These are phyloP conservation scores for Ulvella scutata DNA, from an alignment of 139 green algal species.

Conservation along the genomic window DNA sequence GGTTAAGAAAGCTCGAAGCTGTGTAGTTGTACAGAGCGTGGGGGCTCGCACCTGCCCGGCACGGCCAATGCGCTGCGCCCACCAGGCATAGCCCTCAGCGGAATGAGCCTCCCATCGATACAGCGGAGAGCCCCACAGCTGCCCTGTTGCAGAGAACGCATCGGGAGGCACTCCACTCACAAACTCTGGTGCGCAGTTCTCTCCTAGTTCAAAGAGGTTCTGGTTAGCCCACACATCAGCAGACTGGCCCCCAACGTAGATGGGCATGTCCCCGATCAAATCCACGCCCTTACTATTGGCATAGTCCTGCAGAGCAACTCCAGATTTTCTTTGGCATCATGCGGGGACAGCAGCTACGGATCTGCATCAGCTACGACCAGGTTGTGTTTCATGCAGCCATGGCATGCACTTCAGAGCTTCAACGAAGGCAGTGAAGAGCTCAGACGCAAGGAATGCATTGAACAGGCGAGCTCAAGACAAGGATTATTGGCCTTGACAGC, in stretches of 20 bases:
- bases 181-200: conserved; percentile 3
- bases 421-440: no score
- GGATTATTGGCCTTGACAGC: no score
- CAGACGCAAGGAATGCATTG: no score
- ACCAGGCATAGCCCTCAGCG: conserved; percentile 57
- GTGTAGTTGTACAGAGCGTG: conserved; percentile 78
- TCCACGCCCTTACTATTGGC: conserved; percentile 69
- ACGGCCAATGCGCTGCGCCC: conserved; percentile 61
- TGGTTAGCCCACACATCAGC: conserved; percentile 93
- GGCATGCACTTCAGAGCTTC: no score
- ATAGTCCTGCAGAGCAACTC: conserved; percentile 43
- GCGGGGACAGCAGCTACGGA: no score
- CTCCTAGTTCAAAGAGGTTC: conserved; percentile 40
- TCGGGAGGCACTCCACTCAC: conserved; percentile 88
- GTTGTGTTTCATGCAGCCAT: no score
- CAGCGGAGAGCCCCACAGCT: conserved; percentile 93
- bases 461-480: no score
- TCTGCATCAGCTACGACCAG: no score
- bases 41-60: conserved; percentile 83
- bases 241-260: conserved; percentile 87
- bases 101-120: conserved; percentile 59
- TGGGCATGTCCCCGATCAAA: conserved; percentile 96
- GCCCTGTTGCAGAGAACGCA: conserved; percentile 83
- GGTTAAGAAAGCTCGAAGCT: no score
- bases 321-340: no score